Conservation (phyloP, 2,329 filamentous ascomycete species). For the Calonectria crousiana region DNA sequence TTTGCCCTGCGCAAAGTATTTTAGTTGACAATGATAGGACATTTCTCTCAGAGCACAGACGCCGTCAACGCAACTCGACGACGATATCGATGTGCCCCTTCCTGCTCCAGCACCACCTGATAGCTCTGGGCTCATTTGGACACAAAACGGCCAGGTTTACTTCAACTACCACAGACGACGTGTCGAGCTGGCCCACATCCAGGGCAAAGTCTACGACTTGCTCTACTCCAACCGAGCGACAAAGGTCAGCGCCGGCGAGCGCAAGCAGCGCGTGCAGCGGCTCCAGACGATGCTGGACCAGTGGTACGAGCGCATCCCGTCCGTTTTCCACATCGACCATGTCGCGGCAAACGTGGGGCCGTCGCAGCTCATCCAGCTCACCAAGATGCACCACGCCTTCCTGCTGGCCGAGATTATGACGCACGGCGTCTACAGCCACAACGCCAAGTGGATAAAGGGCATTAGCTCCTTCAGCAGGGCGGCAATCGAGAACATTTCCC, state of each 20-base stretch:
- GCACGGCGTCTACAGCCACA: constrained; percentile 54
- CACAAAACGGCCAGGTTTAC: constrained; percentile 47
- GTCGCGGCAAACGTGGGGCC: constrained; percentile 45
- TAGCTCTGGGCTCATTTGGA: constrained; percentile 49
- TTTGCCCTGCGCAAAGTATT: rapidly evolving
- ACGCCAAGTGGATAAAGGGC: constrained; percentile 52
- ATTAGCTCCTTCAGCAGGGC: constrained; percentile 46
- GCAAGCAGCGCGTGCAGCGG: constrained; percentile 44
- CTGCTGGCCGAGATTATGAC: constrained; percentile 51
- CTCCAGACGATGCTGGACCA: constrained; percentile 50
- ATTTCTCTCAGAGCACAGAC: constrained; percentile 52
- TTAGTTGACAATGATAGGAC: constrained; percentile 31
- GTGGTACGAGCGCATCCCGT: constrained; percentile 52
- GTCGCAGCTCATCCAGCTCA: constrained; percentile 49
- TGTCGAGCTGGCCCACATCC: constrained; percentile 54
- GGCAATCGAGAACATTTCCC: constrained; percentile 37
- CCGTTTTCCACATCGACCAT: constrained; percentile 50
- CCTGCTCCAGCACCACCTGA: constrained; percentile 47
- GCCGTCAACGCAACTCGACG: constrained; percentile 54
- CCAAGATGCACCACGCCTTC: constrained; percentile 53
- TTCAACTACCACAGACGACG: constrained; percentile 56
- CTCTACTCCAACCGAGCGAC: constrained; percentile 49
- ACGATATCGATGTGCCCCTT: constrained; percentile 56
- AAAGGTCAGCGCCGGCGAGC: constrained; percentile 45
- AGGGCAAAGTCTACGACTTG: constrained; percentile 56